These are phyloP conservation scores for Funneliformis caledonium DNA, from an alignment of 371 early-diverging fungal species.

Conservation along the genomic window DNA sequence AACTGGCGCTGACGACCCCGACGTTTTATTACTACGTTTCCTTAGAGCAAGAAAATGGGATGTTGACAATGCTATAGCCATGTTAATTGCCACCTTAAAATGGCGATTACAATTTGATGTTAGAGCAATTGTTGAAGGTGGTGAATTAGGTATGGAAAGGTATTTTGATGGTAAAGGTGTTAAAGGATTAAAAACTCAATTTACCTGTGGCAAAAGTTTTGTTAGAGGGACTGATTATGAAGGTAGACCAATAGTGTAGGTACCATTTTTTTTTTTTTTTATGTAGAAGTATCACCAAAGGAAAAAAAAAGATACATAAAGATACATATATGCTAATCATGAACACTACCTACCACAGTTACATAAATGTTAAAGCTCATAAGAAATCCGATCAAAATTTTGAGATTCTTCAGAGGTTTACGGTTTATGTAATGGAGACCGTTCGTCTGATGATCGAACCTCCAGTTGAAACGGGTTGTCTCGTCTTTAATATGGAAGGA, in stretches of 20 bases:
- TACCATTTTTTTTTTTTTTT: slow-evolving; percentile 15
- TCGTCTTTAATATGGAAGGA: slow-evolving; percentile 82
- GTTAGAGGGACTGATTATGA: slow-evolving; percentile 64
- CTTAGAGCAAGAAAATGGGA: slow-evolving; percentile 84
- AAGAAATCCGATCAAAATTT: slow-evolving; percentile 59
- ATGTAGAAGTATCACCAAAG: too few species aligned
- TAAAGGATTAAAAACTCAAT: slow-evolving; percentile 52
- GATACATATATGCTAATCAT: background rate
- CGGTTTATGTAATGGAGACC: slow-evolving; percentile 85
- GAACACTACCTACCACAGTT: slow-evolving; percentile 46
- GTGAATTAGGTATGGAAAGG: slow-evolving; percentile 58
- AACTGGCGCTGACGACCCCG: slow-evolving; percentile 70
- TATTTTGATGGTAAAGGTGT: slow-evolving; percentile 38
- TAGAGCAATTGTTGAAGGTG: slow-evolving; percentile 57
- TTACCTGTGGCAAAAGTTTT: slow-evolving; percentile 61
- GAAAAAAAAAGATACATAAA: too few species aligned
- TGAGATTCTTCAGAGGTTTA: slow-evolving; percentile 63
- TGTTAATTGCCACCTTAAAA: slow-evolving; percentile 65
- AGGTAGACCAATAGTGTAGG: slow-evolving; percentile 67
- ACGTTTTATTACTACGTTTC: slow-evolving; percentile 69
- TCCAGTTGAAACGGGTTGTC: slow-evolving; percentile 78
- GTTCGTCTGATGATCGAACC: slow-evolving; percentile 72
- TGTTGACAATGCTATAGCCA: slow-evolving; percentile 63
- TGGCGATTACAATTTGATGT: slow-evolving; percentile 69
- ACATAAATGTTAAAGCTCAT: slow-evolving; percentile 65